Evolutionary conservation across 345 rosid genomes (phyloP).

Genomic region (Diplotaxis tenuifolia): DNA sequence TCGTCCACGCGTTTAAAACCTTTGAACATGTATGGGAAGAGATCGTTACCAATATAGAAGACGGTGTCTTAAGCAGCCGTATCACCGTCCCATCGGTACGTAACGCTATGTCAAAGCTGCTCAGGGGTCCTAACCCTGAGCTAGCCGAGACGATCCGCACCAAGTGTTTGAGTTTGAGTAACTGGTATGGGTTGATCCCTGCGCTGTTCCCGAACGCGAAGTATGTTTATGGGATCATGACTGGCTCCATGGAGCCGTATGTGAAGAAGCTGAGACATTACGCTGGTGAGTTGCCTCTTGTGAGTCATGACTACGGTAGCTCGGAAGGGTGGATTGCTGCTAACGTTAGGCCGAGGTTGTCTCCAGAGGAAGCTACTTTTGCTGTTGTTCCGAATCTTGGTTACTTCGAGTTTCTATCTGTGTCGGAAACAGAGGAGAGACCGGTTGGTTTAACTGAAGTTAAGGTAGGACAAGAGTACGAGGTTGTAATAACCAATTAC

Average conservation of each 20-base stretch:
- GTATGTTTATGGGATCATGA: constrained; percentile 93
- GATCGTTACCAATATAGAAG: constrained; percentile 60
- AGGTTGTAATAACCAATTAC: constrained; percentile 69
- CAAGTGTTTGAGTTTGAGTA: constrained; percentile 68
- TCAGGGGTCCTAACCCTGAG: constrained; percentile 61
- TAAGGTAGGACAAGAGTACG: constrained; percentile 78
- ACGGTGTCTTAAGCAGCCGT: constrained; percentile 56
- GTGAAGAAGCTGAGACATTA: constrained; percentile 79
- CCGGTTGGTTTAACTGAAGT: constrained; percentile 77
- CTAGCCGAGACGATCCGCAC: constrained; percentile 56
- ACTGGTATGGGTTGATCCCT: constrained; percentile 88
- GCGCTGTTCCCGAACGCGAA: constrained; percentile 81
- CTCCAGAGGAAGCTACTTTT: constrained; percentile 71
- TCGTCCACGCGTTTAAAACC: constrained; percentile 72
- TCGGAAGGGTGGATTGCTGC: constrained; percentile 98
- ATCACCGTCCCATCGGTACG: constrained; percentile 59
- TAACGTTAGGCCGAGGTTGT: constrained; percentile 62
- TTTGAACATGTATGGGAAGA: constrained; percentile 92
- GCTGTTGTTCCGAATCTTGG: constrained; percentile 83
- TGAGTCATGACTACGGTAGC: constrained; percentile 89
- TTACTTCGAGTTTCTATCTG: constrained; percentile 82
- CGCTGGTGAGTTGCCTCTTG: constrained; percentile 70
- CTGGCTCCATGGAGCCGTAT: constrained; percentile 95
- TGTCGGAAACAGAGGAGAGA: constrained; percentile 41
- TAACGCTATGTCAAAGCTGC: constrained; percentile 66